Evolutionary conservation across 2,329 filamentous ascomycete species (phyloP), one percentile per base, ranked within the genome.

Genomic region (Stemphylium lycopersici): DNA sequence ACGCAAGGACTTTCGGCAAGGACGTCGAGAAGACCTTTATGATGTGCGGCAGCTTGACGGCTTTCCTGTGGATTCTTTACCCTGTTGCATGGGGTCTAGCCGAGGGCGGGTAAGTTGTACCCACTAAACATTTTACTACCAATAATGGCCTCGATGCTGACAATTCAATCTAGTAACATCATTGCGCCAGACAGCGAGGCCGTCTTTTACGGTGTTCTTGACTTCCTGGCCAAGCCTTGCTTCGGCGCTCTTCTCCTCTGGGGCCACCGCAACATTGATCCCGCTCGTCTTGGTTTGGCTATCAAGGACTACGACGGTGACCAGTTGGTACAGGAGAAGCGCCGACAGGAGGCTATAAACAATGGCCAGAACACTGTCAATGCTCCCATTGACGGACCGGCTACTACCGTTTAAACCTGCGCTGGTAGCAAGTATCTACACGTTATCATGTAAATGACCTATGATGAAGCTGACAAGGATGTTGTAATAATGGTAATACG

Each of bases 181-280:
- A 87, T 89, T 45, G 74, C 86, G 2, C 83, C 85, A 0, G 87
- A 90, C 66, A 84, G 83, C 0, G 87, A 90, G 67, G 85, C 85
- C 10, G 75, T 88, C 54, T 89, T 90, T 69, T 90, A 90, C 66
- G 86, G 87, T 37, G 75, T 89, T 3, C 78, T 90, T 0, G 87
- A 90, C 55, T 72, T 89, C 4, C 56, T 88, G 3, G 81, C 87
- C 6, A 90, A 89, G 76, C 84, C 85, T 0, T 77, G 83, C 7
- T 90, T 89, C 59, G 84, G 84, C 13, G 77, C 79, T 11, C 67
- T 88, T 0, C 78, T 90, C 1, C 76, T 90, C 44, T 85, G 78
- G 75, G 85, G 85, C 1, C 87, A 89, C 70, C 79, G 84, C 41
- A 83, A 83, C 60, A 88, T 89, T 45, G 81, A 85, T 40, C 83